Evolutionary conservation across 2,329 filamentous ascomycete species (phyloP).

Genomic region (Sarocladium brachiariae): DNA sequence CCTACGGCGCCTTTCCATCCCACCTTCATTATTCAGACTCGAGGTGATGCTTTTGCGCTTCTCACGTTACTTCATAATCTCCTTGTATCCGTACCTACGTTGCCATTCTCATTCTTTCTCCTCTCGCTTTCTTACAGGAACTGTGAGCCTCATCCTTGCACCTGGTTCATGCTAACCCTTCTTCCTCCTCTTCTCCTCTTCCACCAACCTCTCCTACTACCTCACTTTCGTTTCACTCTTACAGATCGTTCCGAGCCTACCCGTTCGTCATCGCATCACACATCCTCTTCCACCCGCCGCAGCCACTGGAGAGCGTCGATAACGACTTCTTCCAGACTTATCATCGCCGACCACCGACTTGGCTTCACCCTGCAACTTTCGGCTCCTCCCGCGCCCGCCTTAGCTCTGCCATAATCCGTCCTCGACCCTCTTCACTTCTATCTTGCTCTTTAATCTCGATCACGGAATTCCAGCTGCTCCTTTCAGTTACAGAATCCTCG

Average conservation of each 20-base stretch:
- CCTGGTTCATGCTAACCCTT: no score
- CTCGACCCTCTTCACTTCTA: background rate
- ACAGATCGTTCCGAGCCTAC: background rate
- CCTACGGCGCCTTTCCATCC: conserved; percentile 6
- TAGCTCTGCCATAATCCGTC: no score
- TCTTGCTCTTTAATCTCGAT: background rate
- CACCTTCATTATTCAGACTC: no score
- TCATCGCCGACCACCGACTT: background rate
- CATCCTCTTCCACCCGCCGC: background rate
- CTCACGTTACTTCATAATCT: background rate
- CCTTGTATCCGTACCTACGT: no score
- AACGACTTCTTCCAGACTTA: conserved; percentile 4
- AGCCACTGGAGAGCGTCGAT: conserved; percentile 5
- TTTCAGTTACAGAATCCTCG: background rate
- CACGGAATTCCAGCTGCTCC: background rate
- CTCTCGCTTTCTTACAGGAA: background rate
- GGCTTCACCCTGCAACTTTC: conserved; percentile 7
- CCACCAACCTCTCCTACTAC: background rate
- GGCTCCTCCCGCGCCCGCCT: background rate
- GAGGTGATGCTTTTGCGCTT: background rate
- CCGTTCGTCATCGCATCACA: no score
- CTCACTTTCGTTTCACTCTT: background rate
- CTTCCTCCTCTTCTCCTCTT: background rate
- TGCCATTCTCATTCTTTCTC: background rate
- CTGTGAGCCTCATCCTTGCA: no score